Evolutionary conservation across 495 filamentous ascomycete genomes (phyloP), one percentile per base, ranked within the genome.

Genomic region (Lineolata rhizophorae): DNA sequence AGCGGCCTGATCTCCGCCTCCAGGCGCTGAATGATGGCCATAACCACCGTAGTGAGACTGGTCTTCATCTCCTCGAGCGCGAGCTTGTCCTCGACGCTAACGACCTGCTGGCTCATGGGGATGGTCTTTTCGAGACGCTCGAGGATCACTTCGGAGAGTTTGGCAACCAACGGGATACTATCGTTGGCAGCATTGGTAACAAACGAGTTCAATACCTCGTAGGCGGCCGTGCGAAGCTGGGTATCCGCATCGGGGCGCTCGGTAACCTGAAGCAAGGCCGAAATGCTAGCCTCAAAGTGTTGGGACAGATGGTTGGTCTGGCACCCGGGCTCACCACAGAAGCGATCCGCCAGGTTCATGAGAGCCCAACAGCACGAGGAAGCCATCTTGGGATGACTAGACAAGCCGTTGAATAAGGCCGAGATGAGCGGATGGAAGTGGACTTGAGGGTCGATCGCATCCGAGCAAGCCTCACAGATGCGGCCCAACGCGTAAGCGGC

Each of bases 281-380:
- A 70, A 32, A 95, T 72, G 55, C 84, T 93, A 41, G 82, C 69
- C 52, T 93, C 72, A 57, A 95, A 97, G 54, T 94, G 78, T 47
- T 71, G 73, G 1, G 83, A 84, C 27, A 97, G 60, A 32, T 82
- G 69, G 53, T 93, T 95, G 34, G 72, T 66, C 36, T 73, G 57
- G 18, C 67, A 70, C 17, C 77, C 79, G 26, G 62, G 57, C 19
- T 92, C 82, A 14, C 79, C 79, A 11, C 78, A 75, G 49, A 95
- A 97, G 19, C 83, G 72, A 44, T 95, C 87, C 16, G 85, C 85
- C 37, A 97, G 70, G 48, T 94, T 97, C 84, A 97, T 97, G 38
- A 97, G 56, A 21, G 87, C 82, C 85, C 90, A 95, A 57, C 87
- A 97, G 67, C 90, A 95, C 13, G 90, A 95, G 35, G 76, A 72